A percentile compares a stretch with the other conserved stretches of the same genome.
Evolutionary conservation across 1,284 basidiomycete species (phyloP).

Genomic region (Cutaneotrichosporon sp.): DNA sequence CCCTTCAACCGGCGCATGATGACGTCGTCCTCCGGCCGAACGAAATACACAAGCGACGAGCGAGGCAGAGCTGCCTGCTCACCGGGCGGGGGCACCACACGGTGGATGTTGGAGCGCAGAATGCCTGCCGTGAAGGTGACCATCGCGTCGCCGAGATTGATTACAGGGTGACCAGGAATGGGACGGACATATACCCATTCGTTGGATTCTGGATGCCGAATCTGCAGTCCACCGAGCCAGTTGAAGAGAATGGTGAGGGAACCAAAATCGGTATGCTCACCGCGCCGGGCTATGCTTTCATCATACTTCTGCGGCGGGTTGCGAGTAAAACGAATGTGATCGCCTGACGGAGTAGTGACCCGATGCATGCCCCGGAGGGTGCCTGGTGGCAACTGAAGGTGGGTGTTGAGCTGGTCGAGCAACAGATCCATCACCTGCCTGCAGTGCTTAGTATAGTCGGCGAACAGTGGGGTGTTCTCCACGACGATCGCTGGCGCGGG

Average conservation of each 20-base stretch:
- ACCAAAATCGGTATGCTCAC: conserved; percentile 33
- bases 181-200: conserved; percentile 66
- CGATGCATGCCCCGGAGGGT: conserved; percentile 54
- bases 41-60: conserved; percentile 62
- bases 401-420: conserved; percentile 57
- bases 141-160: conserved; percentile 60
- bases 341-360: conserved; percentile 54
- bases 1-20: conserved; percentile 40
- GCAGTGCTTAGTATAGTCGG: conserved; percentile 21
- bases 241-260: conserved; percentile 48
- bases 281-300: conserved; percentile 15
- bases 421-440: conserved; percentile 55
- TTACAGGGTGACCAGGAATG: conserved; percentile 57
- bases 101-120: conserved; percentile 41
- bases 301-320: conserved; percentile 36
- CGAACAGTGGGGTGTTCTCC: conserved; percentile 15
- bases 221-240: conserved; percentile 65
- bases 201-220: conserved; percentile 59
- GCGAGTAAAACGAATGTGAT: conserved; percentile 60
- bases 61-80: conserved; percentile 53
- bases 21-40: conserved; percentile 57
- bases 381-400: conserved; percentile 56
- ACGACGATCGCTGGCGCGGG: conserved; percentile 19
- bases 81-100: conserved; percentile 51
- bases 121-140: conserved; percentile 59